phyloP scores from a whole-genome alignment of 129 eudicot species.

The Deinandra increscens region DNA sequence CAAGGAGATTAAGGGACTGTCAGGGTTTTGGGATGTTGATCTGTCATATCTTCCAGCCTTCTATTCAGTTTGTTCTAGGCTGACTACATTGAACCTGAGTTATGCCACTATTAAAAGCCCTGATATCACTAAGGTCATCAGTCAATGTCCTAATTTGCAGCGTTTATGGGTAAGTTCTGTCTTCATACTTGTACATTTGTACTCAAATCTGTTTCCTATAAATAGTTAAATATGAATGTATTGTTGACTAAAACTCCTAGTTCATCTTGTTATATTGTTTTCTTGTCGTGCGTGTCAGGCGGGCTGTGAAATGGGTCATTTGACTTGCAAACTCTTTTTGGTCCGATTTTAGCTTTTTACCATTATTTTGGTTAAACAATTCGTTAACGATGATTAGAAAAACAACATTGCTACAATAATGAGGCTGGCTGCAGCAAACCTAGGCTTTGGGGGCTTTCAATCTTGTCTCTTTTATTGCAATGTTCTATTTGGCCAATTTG shows the following conservation, averaged over 20 bases:
- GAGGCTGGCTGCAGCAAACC: too few relatives aligned
- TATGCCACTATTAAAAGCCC: constrained; percentile 60
- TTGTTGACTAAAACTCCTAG: not conserved
- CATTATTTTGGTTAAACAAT: too few relatives aligned
- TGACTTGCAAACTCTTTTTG: too few relatives aligned
- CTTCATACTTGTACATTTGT: not conserved
- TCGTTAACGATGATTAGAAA: too few relatives aligned
- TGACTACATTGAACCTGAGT: constrained; percentile 68
- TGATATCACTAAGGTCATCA: constrained; percentile 53
- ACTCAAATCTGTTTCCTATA: too few relatives aligned
- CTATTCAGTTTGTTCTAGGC: constrained; percentile 56
- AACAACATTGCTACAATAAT: too few relatives aligned
- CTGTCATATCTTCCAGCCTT: constrained; percentile 68
- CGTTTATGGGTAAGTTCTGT: constrained; percentile 57
- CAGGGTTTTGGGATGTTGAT: constrained; percentile 78
- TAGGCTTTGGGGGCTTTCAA: too few relatives aligned
- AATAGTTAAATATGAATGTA: not conserved
- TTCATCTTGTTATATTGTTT: not conserved
- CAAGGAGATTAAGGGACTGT: constrained; percentile 57
- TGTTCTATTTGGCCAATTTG: too few relatives aligned
- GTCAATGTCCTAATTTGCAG: constrained; percentile 62
- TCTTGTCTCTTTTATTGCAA: too few relatives aligned
- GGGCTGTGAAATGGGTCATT: not conserved
- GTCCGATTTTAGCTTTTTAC: too few relatives aligned
- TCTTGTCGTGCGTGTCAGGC: not conserved